Evolutionary conservation across 352 stramenopile species (phyloP).

Genomic region (Phytopythium chamaehyphon): DNA sequence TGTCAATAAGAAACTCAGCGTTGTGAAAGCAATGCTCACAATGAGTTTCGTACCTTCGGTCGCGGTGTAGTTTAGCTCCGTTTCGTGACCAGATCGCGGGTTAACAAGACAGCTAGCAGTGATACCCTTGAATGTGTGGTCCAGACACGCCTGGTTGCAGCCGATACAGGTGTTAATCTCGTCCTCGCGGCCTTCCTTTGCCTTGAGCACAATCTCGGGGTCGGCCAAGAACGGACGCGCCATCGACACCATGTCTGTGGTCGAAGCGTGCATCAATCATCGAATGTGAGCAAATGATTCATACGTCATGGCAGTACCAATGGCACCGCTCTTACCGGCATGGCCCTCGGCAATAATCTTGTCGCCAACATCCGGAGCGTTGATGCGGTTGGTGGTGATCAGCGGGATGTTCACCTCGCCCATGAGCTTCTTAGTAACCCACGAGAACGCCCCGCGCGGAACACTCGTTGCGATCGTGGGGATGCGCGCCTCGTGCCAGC

Average conservation of each 20-base stretch:
- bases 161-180: slow-evolving; percentile 99
- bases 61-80: slow-evolving; percentile 76
- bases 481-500: slow-evolving; percentile 97
- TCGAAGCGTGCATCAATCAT: not conserved
- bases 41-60: slow-evolving; percentile 25
- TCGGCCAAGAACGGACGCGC: slow-evolving; percentile 94
- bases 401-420: slow-evolving; percentile 88
- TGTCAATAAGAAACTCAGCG: not conserved
- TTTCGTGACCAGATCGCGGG: slow-evolving; percentile 93
- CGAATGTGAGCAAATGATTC: too few species aligned
- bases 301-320: not conserved
- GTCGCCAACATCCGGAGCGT: slow-evolving; percentile 91
- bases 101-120: slow-evolving; percentile 96
- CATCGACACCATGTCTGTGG: slow-evolving; percentile 79
- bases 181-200: slow-evolving; percentile 78
- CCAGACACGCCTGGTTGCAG: slow-evolving; percentile 95
- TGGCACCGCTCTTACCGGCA: slow-evolving; percentile 28
- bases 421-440: slow-evolving; percentile 92
- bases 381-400: slow-evolving; percentile 97
- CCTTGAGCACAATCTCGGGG: slow-evolving; percentile 93
- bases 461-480: slow-evolving; percentile 97
- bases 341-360: slow-evolving; percentile 82
- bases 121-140: slow-evolving; percentile 96
- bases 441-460: slow-evolving; percentile 92
- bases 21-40: not conserved